phyloP scores from a whole-genome alignment of 441 rosid genomes.

The Populus hybrid region DNA sequence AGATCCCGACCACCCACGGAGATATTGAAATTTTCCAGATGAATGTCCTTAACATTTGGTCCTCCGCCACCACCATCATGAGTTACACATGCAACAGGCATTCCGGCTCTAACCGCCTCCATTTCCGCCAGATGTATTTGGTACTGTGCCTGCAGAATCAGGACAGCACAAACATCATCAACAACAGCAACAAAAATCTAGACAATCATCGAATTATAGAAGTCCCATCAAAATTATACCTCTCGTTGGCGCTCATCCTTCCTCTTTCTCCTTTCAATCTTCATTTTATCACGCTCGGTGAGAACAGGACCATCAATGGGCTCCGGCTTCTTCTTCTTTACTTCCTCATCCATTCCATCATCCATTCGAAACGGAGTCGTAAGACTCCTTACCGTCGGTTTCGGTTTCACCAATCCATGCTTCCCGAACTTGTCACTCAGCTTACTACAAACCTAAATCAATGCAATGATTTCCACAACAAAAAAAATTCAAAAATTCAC shows the following conservation, averaged over 20 bases:
- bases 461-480: background rate
- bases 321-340: conserved; percentile 88
- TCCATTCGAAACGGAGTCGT: conserved; percentile 87
- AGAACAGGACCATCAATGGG: conserved; percentile 73
- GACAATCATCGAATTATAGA: background rate
- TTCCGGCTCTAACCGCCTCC: conserved; percentile 92
- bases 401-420: conserved; percentile 77
- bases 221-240: conserved; percentile 30
- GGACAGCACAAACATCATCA: background rate
- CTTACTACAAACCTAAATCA: conserved; percentile 68
- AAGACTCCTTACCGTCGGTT: conserved; percentile 78
- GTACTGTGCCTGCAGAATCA: conserved; percentile 63
- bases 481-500: background rate
- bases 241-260: conserved; percentile 98
- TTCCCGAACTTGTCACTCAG: conserved; percentile 81
- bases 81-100: conserved; percentile 83
- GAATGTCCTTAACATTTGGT: conserved; percentile 75
- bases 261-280: conserved; percentile 87
- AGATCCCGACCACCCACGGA: conserved; percentile 99
- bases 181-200: background rate
- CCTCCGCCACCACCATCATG: conserved; percentile 81
- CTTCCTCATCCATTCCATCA: conserved; percentile 96
- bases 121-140: conserved; percentile 92
- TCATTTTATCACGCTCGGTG: conserved; percentile 75
- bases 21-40: conserved; percentile 84